Evolutionary conservation across 1,284 basidiomycete genomes (phyloP), one percentile per base, ranked within the genome.

Genomic region (Stygiomarasmius scandens): DNA sequence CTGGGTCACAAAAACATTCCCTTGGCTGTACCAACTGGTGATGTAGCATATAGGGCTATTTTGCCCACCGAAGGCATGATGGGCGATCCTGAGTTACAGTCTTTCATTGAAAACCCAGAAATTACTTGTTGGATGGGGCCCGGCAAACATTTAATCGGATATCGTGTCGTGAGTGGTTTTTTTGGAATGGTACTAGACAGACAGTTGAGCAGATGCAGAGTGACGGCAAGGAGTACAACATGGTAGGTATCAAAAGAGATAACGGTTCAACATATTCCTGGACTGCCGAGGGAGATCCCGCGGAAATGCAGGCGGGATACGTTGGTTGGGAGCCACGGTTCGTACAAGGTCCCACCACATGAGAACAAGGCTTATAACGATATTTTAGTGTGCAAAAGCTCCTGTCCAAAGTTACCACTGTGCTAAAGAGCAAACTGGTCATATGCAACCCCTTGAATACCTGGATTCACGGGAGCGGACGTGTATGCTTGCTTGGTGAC

Each of bases 1-100:
- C 73, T 78, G 8, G 78, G 80, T 0, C 64, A 65, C 0, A 66
- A 68, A 0, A 74, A 78, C 56, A 63, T 67, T 11, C 72, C 80
- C 0, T 68, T 67, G 9, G 71, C 81, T 10, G 34, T 49, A 14
- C 55, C 58, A n/a, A 85, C 84, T 0, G 84, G 84, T 1, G 84
- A 87, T 63, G 80, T 83, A 0, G 83, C 81, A 1, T 86, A 85
- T 63, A 75, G 84, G 49, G 81, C 81, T 10, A 71, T 81, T 19
- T 74, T 87, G 23, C 77, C 80, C 2, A 74, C 81, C 0, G 69
- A 71, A 9, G 61, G 72, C 10, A 73, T 87, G 66, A 54, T 78
- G 19, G 63, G 70, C 6, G 82, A 86, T 58, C 82, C 82, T 0
- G 80, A 84, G 2, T 67, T 86, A 38, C 48, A 65, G 60, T 3